phyloP scores from a whole-genome alignment of 257 asterid genomes.

The Solanum gracilifrons region DNA sequence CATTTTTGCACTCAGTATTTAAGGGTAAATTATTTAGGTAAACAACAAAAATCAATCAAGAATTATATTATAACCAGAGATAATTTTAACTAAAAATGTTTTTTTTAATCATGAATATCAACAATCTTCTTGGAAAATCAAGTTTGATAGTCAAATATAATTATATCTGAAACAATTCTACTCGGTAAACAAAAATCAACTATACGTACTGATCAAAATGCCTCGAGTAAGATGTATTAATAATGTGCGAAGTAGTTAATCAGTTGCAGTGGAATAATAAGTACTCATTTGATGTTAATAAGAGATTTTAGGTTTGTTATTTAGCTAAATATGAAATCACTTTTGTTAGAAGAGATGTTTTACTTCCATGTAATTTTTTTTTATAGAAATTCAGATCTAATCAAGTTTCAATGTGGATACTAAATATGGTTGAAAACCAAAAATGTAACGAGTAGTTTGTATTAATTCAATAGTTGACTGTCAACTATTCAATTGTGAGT shows the following conservation, averaged over 20 bases:
- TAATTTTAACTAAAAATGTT: background rate
- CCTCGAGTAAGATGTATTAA: background rate
- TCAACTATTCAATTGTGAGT: background rate
- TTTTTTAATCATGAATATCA: background rate
- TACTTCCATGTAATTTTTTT: background rate
- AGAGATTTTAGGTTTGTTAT: background rate
- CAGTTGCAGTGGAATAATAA: background rate
- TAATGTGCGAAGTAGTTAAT: background rate
- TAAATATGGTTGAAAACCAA: background rate
- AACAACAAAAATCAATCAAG: background rate
- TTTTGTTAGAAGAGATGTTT: background rate
- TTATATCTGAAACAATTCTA: background rate
- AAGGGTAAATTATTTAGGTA: background rate
- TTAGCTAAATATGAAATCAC: background rate
- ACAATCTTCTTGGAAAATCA: background rate
- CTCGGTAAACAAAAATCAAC: background rate
- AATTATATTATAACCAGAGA: background rate
- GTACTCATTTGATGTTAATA: background rate
- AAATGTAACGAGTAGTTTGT: too few species aligned
- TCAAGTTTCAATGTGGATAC: background rate
- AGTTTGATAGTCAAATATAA: background rate
- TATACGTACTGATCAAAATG: background rate
- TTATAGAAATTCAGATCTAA: background rate
- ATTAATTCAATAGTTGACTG: too few species aligned
- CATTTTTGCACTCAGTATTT: background rate